phyloP scores from a whole-genome alignment of 306 rosid species.

The Rubus parviflorus region DNA sequence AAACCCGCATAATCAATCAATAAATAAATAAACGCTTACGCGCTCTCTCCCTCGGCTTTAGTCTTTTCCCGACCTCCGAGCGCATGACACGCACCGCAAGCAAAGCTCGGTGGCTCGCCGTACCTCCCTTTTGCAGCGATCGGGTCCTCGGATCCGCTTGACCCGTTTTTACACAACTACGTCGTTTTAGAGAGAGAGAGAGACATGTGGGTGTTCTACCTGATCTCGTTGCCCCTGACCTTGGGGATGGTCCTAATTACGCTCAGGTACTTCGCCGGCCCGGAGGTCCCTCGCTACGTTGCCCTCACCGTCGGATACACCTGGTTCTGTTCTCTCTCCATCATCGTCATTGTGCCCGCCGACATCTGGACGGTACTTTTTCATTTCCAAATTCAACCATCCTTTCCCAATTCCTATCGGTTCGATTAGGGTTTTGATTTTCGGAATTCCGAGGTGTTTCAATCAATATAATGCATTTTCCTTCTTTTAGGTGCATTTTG shows the following conservation, averaged over 20 bases:
- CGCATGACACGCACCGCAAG: slow-evolving; percentile 3
- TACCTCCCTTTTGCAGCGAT: slow-evolving; percentile 12
- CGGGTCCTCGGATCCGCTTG: slow-evolving; percentile 16
- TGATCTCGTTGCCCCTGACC: slow-evolving; percentile 88
- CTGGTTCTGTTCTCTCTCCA: slow-evolving; percentile 92
- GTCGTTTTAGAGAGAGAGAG: slow-evolving; percentile 9
- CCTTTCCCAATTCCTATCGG: slow-evolving; percentile 2
- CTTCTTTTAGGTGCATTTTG: not conserved
- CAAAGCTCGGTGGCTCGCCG: slow-evolving; percentile 7
- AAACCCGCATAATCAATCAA: not conserved
- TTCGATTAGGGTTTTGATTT: slow-evolving; percentile 1
- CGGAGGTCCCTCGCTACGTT: slow-evolving; percentile 86
- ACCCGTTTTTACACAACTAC: not conserved
- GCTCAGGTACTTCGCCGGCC: slow-evolving; percentile 80
- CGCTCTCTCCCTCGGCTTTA: not conserved
- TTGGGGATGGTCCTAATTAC: slow-evolving; percentile 81
- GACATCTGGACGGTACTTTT: slow-evolving; percentile 87
- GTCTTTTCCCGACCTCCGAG: not conserved
- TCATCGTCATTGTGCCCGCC: slow-evolving; percentile 96
- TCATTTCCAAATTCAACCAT: not conserved
- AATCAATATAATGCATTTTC: not conserved
- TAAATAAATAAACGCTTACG: not conserved
- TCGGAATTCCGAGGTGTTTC: not conserved
- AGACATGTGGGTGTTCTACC: slow-evolving; percentile 91
- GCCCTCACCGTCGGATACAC: slow-evolving; percentile 88